Evolutionary conservation across 2,329 filamentous ascomycete genomes (phyloP).

Genomic region (Dactylellina sp.): DNA sequence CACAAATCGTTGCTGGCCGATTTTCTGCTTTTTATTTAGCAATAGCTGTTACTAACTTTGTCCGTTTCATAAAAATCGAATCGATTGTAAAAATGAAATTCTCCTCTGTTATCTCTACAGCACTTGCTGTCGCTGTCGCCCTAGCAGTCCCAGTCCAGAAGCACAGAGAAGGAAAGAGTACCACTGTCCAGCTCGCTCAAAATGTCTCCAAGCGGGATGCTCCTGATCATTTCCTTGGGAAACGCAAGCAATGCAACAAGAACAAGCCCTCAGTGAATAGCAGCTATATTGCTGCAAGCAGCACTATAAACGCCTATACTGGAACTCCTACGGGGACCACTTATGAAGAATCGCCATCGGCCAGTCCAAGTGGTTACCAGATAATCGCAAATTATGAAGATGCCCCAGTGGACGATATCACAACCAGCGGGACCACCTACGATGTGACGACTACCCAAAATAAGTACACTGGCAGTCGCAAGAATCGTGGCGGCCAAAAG

Average conservation of each 20-base stretch:
- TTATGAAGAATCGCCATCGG: slow-evolving; percentile 5
- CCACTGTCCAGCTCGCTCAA: slow-evolving; percentile 12
- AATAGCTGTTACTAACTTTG: too few relatives aligned
- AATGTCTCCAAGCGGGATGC: slow-evolving; percentile 25
- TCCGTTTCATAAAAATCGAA: neutral
- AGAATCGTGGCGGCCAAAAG: neutral
- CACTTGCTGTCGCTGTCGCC: slow-evolving; percentile 8
- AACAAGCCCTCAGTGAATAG: slow-evolving; percentile 6
- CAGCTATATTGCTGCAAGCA: slow-evolving; percentile 1
- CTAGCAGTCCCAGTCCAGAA: slow-evolving; percentile 30
- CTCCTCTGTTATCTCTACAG: slow-evolving; percentile 32
- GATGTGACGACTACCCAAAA: neutral
- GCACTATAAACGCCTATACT: slow-evolving; percentile 3
- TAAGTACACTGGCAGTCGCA: neutral
- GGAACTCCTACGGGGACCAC: neutral
- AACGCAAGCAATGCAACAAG: slow-evolving; percentile 30
- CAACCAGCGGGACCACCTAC: neutral
- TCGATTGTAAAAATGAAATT: slow-evolving; percentile 26
- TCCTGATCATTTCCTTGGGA: neutral
- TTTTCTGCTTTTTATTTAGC: too few relatives aligned
- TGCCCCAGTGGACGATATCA: neutral
- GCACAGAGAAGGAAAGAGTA: slow-evolving; percentile 44
- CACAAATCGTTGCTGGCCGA: neutral
- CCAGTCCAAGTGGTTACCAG: slow-evolving; percentile 12
- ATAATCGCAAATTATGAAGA: neutral